Evolutionary conservation across 1,284 basidiomycete genomes (phyloP).

Genomic region (Volvariella surrecta): DNA sequence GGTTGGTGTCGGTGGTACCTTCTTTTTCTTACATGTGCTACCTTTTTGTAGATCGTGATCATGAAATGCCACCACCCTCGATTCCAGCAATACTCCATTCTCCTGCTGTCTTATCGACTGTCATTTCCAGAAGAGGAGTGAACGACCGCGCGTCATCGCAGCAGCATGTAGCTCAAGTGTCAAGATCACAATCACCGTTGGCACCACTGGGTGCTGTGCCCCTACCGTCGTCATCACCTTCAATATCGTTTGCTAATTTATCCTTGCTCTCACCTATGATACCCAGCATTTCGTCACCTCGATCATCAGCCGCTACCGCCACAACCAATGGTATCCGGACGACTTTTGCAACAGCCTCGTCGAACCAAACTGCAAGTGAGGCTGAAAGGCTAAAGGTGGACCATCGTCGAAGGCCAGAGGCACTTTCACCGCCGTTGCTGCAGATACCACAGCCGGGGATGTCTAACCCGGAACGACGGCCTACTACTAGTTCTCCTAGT

Average conservation of each 20-base stretch:
- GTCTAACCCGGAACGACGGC: background rate
- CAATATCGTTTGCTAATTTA: constrained; percentile 24
- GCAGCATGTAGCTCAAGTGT: background rate
- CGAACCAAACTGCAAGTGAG: too few species aligned
- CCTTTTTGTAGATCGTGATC: background rate
- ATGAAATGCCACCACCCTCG: constrained; percentile 26
- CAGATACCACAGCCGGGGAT: constrained; percentile 2
- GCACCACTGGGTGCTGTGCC: background rate
- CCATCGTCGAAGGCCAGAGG: too few species aligned
- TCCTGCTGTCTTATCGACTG: constrained; percentile 21
- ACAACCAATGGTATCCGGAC: too few species aligned
- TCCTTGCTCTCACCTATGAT: constrained; percentile 24
- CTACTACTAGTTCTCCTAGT: background rate
- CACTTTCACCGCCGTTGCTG: too few species aligned
- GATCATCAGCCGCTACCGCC: too few species aligned
- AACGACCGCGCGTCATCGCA: constrained; percentile 1
- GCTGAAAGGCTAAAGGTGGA: too few species aligned
- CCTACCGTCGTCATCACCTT: constrained; percentile 15
- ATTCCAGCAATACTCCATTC: constrained; percentile 31
- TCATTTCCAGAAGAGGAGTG: constrained; percentile 7
- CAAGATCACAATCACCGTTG: background rate
- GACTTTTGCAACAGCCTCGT: too few species aligned
- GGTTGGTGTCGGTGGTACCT: background rate
- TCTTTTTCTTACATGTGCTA: background rate
- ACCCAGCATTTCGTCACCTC: too few species aligned